Conservation (phyloP, 106 monocot species). For the Dioscorea zingiberensis region DNA sequence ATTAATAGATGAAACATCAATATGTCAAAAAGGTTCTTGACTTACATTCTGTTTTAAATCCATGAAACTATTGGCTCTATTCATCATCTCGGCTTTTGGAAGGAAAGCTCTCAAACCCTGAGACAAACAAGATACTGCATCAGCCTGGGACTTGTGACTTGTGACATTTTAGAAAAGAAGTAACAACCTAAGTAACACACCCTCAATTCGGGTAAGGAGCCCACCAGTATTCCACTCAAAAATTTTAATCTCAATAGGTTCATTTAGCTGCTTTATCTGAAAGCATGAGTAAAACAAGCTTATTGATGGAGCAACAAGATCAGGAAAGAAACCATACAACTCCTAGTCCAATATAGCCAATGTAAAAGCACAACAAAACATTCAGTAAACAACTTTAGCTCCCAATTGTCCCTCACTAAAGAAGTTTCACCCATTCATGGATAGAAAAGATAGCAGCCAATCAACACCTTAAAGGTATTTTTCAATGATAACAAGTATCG, state of each 20-base stretch:
- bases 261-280: constrained; percentile 82
- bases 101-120: constrained; percentile 94
- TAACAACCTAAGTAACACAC: constrained; percentile 1
- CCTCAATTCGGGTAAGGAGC: constrained; percentile 89
- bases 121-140: constrained; percentile 2
- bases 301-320: neutral
- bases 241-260: constrained; percentile 80
- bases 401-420: too few species aligned
- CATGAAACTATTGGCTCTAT: constrained; percentile 55
- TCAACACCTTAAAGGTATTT: too few species aligned
- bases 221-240: constrained; percentile 95
- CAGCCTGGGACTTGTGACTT: neutral
- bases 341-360: neutral
- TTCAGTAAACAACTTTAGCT: too few species aligned
- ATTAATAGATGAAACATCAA: too few species aligned
- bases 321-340: neutral
- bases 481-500: too few species aligned
- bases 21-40: neutral
- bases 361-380: too few species aligned
- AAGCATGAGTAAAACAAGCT: neutral
- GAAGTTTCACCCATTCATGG: too few species aligned
- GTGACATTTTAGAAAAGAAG: neutral
- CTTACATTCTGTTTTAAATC: constrained; percentile 89
- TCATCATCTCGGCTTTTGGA: constrained; percentile 91
- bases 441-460: too few species aligned